These are phyloP conservation scores for Synchytrium microbalum DNA, from an alignment of 371 early-diverging fungal species.

Conservation along the genomic window DNA sequence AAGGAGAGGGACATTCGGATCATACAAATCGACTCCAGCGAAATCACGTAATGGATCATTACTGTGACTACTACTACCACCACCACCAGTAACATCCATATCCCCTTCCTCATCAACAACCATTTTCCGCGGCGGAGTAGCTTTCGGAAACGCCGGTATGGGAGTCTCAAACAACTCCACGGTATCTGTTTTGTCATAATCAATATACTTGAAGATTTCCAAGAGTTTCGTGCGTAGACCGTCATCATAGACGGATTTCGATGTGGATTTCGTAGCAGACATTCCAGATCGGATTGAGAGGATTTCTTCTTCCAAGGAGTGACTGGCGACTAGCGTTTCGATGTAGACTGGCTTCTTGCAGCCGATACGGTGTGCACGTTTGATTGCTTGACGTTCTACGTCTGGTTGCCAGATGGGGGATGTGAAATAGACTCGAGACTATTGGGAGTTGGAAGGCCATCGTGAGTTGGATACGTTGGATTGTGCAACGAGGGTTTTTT, in stretches of 20 bases:
- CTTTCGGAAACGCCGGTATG: neutral
- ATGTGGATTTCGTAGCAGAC: neutral
- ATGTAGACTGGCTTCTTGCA: slow-evolving; percentile 71
- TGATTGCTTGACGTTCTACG: slow-evolving; percentile 62
- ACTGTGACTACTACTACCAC: too few species aligned
- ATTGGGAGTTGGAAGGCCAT: too few species aligned
- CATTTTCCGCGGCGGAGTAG: neutral
- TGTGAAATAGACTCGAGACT: slow-evolving; percentile 59
- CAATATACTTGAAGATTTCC: slow-evolving; percentile 9
- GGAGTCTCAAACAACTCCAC: neutral
- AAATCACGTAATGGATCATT: neutral
- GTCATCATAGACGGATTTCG: neutral
- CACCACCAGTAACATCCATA: too few species aligned
- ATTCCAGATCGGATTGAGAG: slow-evolving; percentile 27
- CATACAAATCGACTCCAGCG: neutral
- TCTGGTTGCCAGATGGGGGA: slow-evolving; percentile 44
- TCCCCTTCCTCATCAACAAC: neutral
- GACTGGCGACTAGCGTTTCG: slow-evolving; percentile 58
- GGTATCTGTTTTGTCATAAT: neutral
- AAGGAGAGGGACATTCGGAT: neutral
- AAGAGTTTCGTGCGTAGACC: neutral
- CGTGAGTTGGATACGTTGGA: too few species aligned
- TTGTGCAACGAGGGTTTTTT: neutral
- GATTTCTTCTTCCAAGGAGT: slow-evolving; percentile 64
- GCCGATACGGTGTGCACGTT: slow-evolving; percentile 85